phyloP scores from a whole-genome alignment of 768 basidiomycete genomes.

The Guyanaporus albipodus region DNA sequence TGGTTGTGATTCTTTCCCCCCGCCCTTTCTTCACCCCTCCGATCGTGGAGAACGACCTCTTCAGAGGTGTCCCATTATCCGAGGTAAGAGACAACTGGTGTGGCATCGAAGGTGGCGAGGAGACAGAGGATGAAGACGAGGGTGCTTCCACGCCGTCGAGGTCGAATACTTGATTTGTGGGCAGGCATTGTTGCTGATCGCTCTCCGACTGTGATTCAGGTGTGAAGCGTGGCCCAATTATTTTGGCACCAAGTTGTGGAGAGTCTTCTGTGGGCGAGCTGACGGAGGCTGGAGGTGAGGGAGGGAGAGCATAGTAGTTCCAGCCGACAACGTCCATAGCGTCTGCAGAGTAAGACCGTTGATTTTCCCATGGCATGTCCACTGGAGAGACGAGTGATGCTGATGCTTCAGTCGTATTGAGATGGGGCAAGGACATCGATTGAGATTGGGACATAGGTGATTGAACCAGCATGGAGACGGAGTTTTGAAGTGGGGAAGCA shows the following conservation, averaged over 20 bases:
- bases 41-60: slow-evolving; percentile 45
- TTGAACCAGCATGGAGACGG: slow-evolving; percentile 11
- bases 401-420: slow-evolving; percentile 56
- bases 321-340: slow-evolving; percentile 40
- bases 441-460: slow-evolving; percentile 23
- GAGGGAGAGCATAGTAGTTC: slow-evolving; percentile 47
- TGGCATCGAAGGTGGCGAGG: slow-evolving; percentile 29
- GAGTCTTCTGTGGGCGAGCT: slow-evolving; percentile 43
- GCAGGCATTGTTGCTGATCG: slow-evolving; percentile 53
- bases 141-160: slow-evolving; percentile 31
- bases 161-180: slow-evolving; percentile 74
- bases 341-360: slow-evolving; percentile 34
- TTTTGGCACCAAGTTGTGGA: slow-evolving; percentile 40
- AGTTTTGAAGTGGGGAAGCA: slow-evolving; percentile 9
- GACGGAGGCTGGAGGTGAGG: slow-evolving; percentile 47
- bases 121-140: slow-evolving; percentile 34
- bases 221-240: slow-evolving; percentile 50
- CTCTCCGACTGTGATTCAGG: slow-evolving; percentile 42
- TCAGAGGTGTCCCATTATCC: slow-evolving; percentile 26
- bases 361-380: slow-evolving; percentile 49
- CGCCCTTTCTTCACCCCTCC: slow-evolving; percentile 44
- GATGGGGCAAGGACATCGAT: slow-evolving; percentile 50
- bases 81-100: slow-evolving; percentile 35
- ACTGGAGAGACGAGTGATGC: slow-evolving; percentile 47
- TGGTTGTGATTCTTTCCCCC: slow-evolving; percentile 54